Conservation (phyloP, 2,329 filamentous ascomycete species). For the Colletotrichum sp. region DNA sequence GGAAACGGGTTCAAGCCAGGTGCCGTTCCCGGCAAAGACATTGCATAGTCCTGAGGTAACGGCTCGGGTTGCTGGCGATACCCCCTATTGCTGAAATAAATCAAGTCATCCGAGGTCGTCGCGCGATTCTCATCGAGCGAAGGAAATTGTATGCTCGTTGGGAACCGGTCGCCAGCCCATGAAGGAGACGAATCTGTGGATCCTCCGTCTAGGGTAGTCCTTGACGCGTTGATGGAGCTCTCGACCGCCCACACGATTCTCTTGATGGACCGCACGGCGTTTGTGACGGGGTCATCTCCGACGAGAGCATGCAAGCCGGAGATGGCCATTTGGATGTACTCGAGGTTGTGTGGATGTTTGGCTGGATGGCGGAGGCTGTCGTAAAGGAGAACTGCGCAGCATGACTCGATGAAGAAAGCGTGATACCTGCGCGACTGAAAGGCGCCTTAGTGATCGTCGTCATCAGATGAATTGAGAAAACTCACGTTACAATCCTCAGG, state of each 20-base stretch:
- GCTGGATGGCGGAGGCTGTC: constrained; percentile 30
- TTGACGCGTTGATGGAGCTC: constrained; percentile 25
- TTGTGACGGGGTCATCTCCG: constrained; percentile 31
- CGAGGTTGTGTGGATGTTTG: constrained; percentile 27
- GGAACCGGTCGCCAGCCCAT: constrained; percentile 6
- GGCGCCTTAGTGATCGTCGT: too few species aligned
- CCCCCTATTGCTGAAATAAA: constrained; percentile 25
- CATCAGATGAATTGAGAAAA: too few species aligned
- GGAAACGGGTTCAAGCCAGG: not conserved
- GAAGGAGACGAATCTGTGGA: constrained; percentile 2
- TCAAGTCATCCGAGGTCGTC: constrained; percentile 21
- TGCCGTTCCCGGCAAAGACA: not conserved
- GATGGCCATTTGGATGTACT: constrained; percentile 15
- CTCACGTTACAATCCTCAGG: not conserved
- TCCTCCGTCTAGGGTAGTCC: not conserved
- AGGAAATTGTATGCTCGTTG: constrained; percentile 24
- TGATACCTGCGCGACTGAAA: constrained; percentile 21
- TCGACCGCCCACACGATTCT: constrained; percentile 24
- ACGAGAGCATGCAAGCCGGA: constrained; percentile 6
- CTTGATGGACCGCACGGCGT: constrained; percentile 26
- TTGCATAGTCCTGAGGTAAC: not conserved
- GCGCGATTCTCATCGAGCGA: constrained; percentile 21
- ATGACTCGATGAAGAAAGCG: constrained; percentile 32
- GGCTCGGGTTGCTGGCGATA: not conserved
- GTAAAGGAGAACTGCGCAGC: constrained; percentile 32